Evolutionary conservation across 208 protist species (phyloP).

Genomic region (Wallacemonas collosoma): DNA sequence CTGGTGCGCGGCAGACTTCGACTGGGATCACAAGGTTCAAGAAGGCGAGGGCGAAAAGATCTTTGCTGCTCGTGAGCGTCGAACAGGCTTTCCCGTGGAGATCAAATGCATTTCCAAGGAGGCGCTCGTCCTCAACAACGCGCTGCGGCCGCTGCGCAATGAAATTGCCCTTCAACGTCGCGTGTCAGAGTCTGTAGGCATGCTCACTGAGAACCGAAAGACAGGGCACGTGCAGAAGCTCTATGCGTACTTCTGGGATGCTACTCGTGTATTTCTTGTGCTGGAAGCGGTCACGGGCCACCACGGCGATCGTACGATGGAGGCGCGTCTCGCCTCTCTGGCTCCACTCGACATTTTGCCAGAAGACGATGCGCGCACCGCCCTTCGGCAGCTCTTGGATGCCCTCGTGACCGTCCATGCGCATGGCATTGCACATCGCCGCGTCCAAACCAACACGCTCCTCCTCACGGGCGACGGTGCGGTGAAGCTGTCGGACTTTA

Average conservation of each 20-base stretch:
- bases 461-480: conserved; percentile 36
- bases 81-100: conserved; percentile 26
- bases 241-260: conserved; percentile 97
- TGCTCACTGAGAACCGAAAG: conserved; percentile 46
- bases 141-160: conserved; percentile 88
- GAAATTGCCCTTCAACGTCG: conserved; percentile 97
- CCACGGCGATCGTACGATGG: conserved; percentile 93
- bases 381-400: conserved; percentile 36
- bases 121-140: conserved; percentile 39
- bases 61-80: conserved; percentile 41
- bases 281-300: conserved; percentile 88
- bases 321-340: conserved; percentile 25
- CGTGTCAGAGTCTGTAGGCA: not conserved
- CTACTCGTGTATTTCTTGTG: conserved; percentile 94
- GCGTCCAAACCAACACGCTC: conserved; percentile 81
- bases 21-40: conserved; percentile 32
- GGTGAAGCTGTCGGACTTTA: conserved; percentile 97
- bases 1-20: conserved; percentile 47
- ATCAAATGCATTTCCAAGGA: conserved; percentile 59
- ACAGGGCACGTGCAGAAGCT: conserved; percentile 95
- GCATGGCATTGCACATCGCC: conserved; percentile 73
- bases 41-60: conserved; percentile 50
- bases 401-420: conserved; percentile 64
- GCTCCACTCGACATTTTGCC: conserved; percentile 14
- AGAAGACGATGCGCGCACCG: conserved; percentile 29